Base-by-base conservation (phyloP, 2,329 filamentous ascomycete species). In the Alternaria solani region DNA sequence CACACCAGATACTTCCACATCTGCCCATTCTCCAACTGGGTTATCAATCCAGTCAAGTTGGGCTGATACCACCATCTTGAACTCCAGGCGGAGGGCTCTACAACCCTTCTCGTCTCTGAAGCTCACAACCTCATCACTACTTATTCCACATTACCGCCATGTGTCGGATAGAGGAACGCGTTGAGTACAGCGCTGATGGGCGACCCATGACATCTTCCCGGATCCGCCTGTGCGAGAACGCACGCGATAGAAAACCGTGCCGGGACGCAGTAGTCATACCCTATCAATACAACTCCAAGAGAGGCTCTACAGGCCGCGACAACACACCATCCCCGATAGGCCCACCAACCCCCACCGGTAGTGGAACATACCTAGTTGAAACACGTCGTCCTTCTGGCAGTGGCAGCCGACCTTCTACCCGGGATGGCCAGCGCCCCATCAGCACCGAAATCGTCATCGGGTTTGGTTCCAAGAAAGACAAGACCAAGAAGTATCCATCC, bases 111-210 rank as follows among this genome's bases (percentile, higher is more conserved):
- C 38, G 47, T 55, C 28, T 28, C 32, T 34, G 20, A 8, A 32
- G 20, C 7, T 14, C 18, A 34, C n/a, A n/a, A 32, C 25, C 26
- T 42, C 51, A 20, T 32, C 56, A n/a, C n/a, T 25, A 18, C 39
- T 34, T 20, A 25, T 32, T 20, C 1, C 25, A 54, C 43, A 38
- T 55, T 44, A 44, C 51, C 60, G 65, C 59, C 25, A 78, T 78
- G 75, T 78, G 75, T 55, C 65, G 70, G 39, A 61, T 77, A 32
- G 71, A 77, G 36, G 70, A 75, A 55, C 68, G 66, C n/a, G 48
- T 74, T 49, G 75, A 75, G 57, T 64, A 71, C 57, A 38, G 56
- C 23, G 16, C 63, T 25, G 70, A 75, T 52, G 75, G 75, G 52
- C 59, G 65, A 30, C 65, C 65, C 18, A 62, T 65, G 20, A 67